Base-by-base conservation (phyloP, 305 asterid species). In the Striga hermonthica region DNA sequence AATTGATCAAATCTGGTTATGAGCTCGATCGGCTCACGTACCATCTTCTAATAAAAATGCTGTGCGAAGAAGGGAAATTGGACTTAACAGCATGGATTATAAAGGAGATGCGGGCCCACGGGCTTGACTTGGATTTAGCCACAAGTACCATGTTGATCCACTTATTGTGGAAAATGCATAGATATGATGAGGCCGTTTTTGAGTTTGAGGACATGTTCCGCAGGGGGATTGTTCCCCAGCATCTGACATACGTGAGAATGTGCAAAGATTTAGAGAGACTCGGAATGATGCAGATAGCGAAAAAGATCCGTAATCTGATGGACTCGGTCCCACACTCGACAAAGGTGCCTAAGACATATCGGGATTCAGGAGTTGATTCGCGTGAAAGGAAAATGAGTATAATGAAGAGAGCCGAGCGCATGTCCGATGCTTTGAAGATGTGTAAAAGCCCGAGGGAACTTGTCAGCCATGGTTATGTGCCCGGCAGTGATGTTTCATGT, bases 201-300 rank as follows among this genome's bases (percentile, higher is more conserved):
- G 92, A 82, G 78, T 91, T 88, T 67, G 74, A 76, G 69, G 96
- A 86, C 74, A 82, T 91, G 89, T 74, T 88, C 58, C 84, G 89
- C 60, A 85, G 94, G 72, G 98, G 98, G 47, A 71, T 88, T 73
- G 85, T 82, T 64, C 98, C 98, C 61, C 98, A 86, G 70, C 79
- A 86, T 67, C 84, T 91, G 35, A 88, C 98, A 3, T 91, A 86
- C 67, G 76, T 69, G 80, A 86, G 74, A 67, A 71, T 88, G 75
- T 62, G 69, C 1, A 72, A 70, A 12, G 85, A 84, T 56, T 71
- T 88, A 14, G 81, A 79, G 74, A 83, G 78, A 64, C 81, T 74
- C 58, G 95, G 95, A 9, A 80, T 74, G 93, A 28, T 7, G 67
- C 79, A 81, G 44, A 79, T 57, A 52, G 80, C 81, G 1, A 54